phyloP scores from a whole-genome alignment of 2,329 filamentous ascomycete species.

The Alternaria consortialis region DNA sequence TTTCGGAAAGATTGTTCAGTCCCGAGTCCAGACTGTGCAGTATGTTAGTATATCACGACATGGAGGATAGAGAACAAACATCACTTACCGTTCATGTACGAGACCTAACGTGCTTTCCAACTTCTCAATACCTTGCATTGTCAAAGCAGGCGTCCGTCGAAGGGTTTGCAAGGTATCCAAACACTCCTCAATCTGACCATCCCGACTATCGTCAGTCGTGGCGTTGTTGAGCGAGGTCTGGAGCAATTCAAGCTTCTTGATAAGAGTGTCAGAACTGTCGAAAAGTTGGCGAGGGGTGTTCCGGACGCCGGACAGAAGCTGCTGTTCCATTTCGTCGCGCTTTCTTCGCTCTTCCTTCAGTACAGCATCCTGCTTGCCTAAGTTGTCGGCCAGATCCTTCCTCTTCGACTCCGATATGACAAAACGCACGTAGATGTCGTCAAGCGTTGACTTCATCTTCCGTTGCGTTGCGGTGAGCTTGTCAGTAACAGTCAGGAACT shows the following conservation, averaged over 20 bases:
- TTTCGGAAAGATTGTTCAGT: slow-evolving; percentile 18
- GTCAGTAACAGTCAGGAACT: slow-evolving; percentile 21
- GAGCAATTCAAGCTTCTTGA: slow-evolving; percentile 26
- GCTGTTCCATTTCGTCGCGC: slow-evolving; percentile 32
- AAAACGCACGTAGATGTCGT: slow-evolving; percentile 28
- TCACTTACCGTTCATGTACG: slow-evolving; percentile 33
- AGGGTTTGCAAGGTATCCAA: slow-evolving; percentile 27
- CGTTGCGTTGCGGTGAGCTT: slow-evolving; percentile 21
- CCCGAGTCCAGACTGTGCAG: slow-evolving; percentile 29
- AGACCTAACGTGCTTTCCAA: slow-evolving; percentile 35
- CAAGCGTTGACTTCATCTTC: slow-evolving; percentile 21
- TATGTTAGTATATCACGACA: slow-evolving; percentile 10
- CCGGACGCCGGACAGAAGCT: slow-evolving; percentile 27
- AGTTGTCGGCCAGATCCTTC: slow-evolving; percentile 14
- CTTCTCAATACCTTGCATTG: slow-evolving; percentile 30
- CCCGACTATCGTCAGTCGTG: not conserved
- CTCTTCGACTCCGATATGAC: slow-evolving; percentile 23
- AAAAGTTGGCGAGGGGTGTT: slow-evolving; percentile 25
- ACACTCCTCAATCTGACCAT: slow-evolving; percentile 27
- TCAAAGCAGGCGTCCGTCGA: slow-evolving; percentile 26
- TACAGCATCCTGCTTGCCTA: slow-evolving; percentile 21
- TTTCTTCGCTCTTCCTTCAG: slow-evolving; percentile 33
- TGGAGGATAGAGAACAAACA: not conserved
- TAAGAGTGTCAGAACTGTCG: slow-evolving; percentile 15
- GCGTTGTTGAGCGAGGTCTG: slow-evolving; percentile 18